These are phyloP conservation scores for Linum lewisii DNA, from an alignment of 345 rosid species.

Conservation along the genomic window DNA sequence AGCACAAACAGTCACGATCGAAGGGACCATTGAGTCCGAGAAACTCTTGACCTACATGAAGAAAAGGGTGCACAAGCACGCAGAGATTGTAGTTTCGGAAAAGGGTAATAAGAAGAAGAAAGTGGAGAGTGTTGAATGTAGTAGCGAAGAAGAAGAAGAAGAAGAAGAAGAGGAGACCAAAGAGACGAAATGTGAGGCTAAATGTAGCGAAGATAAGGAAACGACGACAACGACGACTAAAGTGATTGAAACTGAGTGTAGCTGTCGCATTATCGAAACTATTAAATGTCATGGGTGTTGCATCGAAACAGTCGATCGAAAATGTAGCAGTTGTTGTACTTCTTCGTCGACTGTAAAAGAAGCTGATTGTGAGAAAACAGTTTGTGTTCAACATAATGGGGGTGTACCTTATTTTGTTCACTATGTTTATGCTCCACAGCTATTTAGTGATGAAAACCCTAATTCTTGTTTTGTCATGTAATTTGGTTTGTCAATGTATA, in stretches of 20 bases:
- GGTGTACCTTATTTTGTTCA: slow-evolving; percentile 58
- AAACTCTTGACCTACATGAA: slow-evolving; percentile 40
- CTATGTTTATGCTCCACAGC: slow-evolving; percentile 69
- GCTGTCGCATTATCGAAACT: too few relatives aligned
- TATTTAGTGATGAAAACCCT: slow-evolving; percentile 89
- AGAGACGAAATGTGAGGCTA: slow-evolving; percentile 30
- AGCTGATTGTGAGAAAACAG: background rate
- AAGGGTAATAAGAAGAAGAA: slow-evolving; percentile 22
- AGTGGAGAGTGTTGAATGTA: slow-evolving; percentile 8
- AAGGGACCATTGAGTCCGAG: slow-evolving; percentile 54
- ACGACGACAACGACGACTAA: background rate
- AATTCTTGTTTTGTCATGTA: slow-evolving; percentile 57
- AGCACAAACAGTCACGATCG: slow-evolving; percentile 55
- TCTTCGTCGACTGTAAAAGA: too few relatives aligned
- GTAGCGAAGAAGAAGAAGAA: slow-evolving; percentile 13
- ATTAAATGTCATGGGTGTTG: too few relatives aligned
- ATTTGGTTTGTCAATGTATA: too few relatives aligned
- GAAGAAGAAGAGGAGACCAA: slow-evolving; percentile 23
- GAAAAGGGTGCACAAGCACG: slow-evolving; percentile 55
- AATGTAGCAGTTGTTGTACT: too few relatives aligned
- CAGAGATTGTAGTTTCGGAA: slow-evolving; percentile 45
- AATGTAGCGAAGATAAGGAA: background rate
- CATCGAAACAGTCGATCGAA: too few relatives aligned
- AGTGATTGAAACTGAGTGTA: too few relatives aligned
- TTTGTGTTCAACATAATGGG: background rate